phyloP scores from a whole-genome alignment of 441 rosid genomes.

The Erodium texanum region DNA sequence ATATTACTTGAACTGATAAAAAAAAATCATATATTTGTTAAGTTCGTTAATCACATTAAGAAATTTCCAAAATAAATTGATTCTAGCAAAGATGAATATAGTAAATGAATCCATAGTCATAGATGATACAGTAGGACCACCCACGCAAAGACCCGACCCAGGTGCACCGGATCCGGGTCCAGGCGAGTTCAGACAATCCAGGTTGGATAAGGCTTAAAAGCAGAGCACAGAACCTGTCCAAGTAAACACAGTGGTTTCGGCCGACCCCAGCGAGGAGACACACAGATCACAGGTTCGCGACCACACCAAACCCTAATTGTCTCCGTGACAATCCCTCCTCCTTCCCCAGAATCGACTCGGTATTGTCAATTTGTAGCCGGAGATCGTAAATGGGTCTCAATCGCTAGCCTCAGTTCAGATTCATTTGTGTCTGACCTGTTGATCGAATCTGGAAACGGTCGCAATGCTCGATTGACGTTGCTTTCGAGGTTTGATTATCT shows the following conservation, averaged over 20 bases:
- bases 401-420: not conserved
- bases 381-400: not conserved
- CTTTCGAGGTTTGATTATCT: not conserved
- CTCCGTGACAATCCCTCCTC: not conserved
- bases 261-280: constrained; percentile 2
- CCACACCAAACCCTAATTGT: constrained; percentile 4
- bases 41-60: too few relatives aligned
- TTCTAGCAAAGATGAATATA: too few relatives aligned
- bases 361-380: not conserved
- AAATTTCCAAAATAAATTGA: too few relatives aligned
- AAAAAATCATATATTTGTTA: too few relatives aligned
- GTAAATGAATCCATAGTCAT: too few relatives aligned
- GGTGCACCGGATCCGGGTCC: too few relatives aligned
- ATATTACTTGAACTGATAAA: too few relatives aligned
- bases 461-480: not conserved
- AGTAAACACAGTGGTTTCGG: not conserved
- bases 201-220: constrained; percentile 3
- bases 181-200: not conserved
- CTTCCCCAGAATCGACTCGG: not conserved
- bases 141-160: not conserved
- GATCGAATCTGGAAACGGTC: not conserved
- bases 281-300: not conserved
- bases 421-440: not conserved
- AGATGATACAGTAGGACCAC: too few relatives aligned
- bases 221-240: not conserved